Evolutionary conservation across 2,329 filamentous ascomycete genomes (phyloP).

Genomic region (Aureobasidium leucospermi): DNA sequence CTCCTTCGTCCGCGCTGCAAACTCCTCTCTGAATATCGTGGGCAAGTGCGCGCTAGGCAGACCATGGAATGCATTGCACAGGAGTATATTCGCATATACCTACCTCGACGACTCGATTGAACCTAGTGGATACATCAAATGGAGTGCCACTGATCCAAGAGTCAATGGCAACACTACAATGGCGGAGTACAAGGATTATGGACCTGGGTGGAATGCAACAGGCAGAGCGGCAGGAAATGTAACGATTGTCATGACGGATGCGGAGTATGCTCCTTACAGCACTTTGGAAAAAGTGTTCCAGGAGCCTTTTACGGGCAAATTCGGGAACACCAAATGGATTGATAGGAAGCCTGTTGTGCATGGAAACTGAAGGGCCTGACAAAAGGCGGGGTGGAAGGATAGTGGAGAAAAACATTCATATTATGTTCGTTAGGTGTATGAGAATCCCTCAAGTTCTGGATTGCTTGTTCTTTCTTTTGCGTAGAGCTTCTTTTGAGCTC

Average conservation of each 20-base stretch:
- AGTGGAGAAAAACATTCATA: too few species aligned
- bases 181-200: slow-evolving; percentile 48
- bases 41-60: slow-evolving; percentile 52
- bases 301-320: slow-evolving; percentile 34
- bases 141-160: slow-evolving; percentile 38
- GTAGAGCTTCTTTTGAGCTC: slow-evolving; percentile 1
- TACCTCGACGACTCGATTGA: slow-evolving; percentile 50
- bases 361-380: neutral
- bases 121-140: slow-evolving; percentile 49
- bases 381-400: too few species aligned
- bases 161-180: slow-evolving; percentile 42
- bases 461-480: slow-evolving; percentile 5
- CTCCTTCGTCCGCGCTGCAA: slow-evolving; percentile 48
- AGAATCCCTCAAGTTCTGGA: neutral
- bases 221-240: slow-evolving; percentile 35
- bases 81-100: slow-evolving; percentile 49
- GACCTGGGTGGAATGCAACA: slow-evolving; percentile 48
- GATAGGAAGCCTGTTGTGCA: slow-evolving; percentile 27
- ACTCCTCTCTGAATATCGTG: slow-evolving; percentile 35
- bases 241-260: slow-evolving; percentile 40
- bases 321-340: slow-evolving; percentile 44
- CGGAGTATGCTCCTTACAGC: slow-evolving; percentile 32
- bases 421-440: too few species aligned
- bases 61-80: slow-evolving; percentile 55
- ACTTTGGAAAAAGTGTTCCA: slow-evolving; percentile 41